Conservation (phyloP, 1,284 basidiomycete genomes). For the Cryptococcus jaspeensis region DNA sequence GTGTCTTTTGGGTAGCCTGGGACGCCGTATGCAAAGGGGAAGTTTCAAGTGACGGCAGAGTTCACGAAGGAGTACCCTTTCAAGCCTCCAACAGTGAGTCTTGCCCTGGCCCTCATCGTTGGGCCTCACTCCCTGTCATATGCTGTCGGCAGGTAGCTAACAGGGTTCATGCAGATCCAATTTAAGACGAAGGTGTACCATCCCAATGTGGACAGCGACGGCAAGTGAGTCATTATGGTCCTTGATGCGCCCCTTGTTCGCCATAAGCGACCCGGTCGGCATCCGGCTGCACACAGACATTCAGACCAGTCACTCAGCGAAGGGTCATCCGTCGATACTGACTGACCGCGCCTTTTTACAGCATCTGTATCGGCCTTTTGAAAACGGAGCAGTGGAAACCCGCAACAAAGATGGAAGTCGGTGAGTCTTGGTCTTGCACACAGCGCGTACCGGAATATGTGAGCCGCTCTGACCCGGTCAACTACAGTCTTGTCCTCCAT, state of each 20-base stretch:
- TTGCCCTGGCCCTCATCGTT: constrained; percentile 3
- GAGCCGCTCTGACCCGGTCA: not conserved
- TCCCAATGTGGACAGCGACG: constrained; percentile 89
- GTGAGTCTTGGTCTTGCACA: constrained; percentile 51
- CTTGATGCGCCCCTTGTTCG: too few relatives aligned
- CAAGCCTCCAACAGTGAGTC: constrained; percentile 74
- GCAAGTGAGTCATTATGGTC: constrained; percentile 60
- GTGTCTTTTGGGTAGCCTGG: constrained; percentile 57
- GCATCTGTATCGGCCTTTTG: constrained; percentile 55
- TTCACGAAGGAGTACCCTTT: constrained; percentile 81
- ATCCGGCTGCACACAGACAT: too few relatives aligned
- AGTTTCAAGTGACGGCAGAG: constrained; percentile 69
- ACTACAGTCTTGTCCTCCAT: constrained; percentile 69
- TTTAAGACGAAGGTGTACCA: constrained; percentile 89
- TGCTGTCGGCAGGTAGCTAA: not conserved
- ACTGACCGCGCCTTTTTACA: constrained; percentile 39
- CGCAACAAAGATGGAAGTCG: constrained; percentile 69
- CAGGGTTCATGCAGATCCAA: constrained; percentile 59
- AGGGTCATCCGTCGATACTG: too few relatives aligned
- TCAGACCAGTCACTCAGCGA: too few relatives aligned
- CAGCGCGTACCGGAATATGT: not conserved
- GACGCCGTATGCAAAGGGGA: constrained; percentile 81
- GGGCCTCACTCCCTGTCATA: not conserved
- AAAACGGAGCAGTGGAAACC: constrained; percentile 74
- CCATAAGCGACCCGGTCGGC: too few relatives aligned